Evolutionary conservation across 805 yeast species (phyloP).

Genomic region (Teunomyces cretensis): DNA sequence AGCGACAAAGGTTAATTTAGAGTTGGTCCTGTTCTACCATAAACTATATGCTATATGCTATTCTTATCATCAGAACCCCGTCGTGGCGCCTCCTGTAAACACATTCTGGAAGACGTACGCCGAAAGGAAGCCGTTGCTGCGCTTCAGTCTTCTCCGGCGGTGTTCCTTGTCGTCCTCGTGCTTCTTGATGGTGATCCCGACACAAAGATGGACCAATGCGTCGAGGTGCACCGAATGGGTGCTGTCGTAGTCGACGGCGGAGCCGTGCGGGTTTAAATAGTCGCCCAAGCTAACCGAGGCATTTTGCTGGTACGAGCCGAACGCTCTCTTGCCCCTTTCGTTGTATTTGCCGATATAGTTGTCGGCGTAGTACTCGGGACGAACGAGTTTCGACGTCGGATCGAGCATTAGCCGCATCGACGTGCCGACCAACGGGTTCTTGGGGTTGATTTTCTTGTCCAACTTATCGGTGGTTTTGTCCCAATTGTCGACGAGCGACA

Average conservation of each 20-base stretch:
- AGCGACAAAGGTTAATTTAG: too few relatives aligned
- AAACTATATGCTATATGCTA: not conserved
- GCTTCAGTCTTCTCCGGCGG: not conserved
- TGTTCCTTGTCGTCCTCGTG: constrained; percentile 2
- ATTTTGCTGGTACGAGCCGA: not conserved
- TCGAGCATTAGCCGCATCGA: not conserved
- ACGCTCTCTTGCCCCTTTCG: not conserved
- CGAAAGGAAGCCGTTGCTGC: too few relatives aligned
- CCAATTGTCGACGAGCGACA: constrained; percentile 7
- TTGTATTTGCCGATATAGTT: not conserved
- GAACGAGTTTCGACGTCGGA: not conserved
- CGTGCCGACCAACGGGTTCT: not conserved
- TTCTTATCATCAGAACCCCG: too few relatives aligned
- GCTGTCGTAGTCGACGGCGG: not conserved
- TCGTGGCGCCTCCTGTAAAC: too few relatives aligned
- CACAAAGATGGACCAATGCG: constrained; percentile 6
- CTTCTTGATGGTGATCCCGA: constrained; percentile 6
- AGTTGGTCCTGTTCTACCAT: too few relatives aligned
- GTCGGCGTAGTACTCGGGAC: not conserved
- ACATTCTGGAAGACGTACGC: too few relatives aligned
- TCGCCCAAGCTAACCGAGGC: not conserved
- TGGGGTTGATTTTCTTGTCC: not conserved
- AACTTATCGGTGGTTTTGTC: constrained; percentile 4
- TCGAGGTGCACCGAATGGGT: not conserved
- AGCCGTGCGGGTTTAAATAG: not conserved